Evolutionary conservation across 106 monocot species (phyloP).

Genomic region (Allium fistulosum): DNA sequence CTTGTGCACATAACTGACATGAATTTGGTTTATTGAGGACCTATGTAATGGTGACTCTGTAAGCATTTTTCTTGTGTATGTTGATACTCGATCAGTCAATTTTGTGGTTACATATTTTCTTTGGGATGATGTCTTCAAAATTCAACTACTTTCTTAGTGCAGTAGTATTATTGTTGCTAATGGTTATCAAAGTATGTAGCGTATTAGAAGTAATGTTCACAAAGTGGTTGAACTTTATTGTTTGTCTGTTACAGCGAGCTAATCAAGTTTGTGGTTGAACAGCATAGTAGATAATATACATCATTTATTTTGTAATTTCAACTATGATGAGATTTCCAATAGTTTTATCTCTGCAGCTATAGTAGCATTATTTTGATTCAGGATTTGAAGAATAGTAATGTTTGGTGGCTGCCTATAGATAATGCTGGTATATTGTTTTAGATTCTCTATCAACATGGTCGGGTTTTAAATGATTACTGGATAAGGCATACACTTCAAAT

Average conservation of each 20-base stretch:
- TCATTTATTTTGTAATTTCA: neutral
- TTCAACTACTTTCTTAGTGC: neutral
- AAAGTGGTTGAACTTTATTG: no score
- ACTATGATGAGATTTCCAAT: neutral
- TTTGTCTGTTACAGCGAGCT: neutral
- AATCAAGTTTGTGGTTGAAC: neutral
- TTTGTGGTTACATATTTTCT: no score
- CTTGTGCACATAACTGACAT: no score
- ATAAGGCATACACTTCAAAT: neutral
- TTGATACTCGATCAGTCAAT: neutral
- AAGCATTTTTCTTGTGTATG: no score
- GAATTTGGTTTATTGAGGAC: no score
- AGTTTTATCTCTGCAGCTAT: neutral
- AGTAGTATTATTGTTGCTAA: neutral
- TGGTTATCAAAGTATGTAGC: neutral
- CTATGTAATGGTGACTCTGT: no score
- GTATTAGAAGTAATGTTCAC: neutral
- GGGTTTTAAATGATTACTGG: neutral
- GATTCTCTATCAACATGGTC: neutral
- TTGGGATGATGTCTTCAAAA: no score
- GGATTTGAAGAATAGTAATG: neutral
- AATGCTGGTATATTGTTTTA: neutral
- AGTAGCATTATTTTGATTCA: neutral
- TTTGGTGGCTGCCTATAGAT: neutral
- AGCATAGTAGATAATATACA: neutral